Evolutionary conservation across 2,329 filamentous ascomycete species (phyloP), one percentile per base, ranked within the genome.

Genomic region (Fusarium newnesense): DNA sequence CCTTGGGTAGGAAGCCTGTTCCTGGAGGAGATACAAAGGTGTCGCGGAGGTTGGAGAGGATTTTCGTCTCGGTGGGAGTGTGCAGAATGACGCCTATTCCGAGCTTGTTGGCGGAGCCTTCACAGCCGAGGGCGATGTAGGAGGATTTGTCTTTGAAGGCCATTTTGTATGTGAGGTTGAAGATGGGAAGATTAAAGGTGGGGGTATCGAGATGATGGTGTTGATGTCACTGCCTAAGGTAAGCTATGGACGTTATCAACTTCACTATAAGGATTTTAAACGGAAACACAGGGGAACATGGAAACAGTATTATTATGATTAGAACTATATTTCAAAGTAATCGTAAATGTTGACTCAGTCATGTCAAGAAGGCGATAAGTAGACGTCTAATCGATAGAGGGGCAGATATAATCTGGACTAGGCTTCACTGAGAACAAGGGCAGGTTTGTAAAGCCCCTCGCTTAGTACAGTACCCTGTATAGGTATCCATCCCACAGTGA

Each of bases 71-170:
- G 66, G 79, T 83, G 80, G 77, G 83, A 64, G 91, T 87, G 85
- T 98, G 96, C 30, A 91, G 89, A 81, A 99, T 97, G 66, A 99
- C 87, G 79, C 96, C 96, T 66, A 98, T 92, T 75, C 96, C 96
- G 59, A 99, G 91, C 84, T 99, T 99, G 87, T 99, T 99, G 83
- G 96, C 96, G 64, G 94, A 97, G 82, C 96, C 96, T 86, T 99
- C 96, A 80, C 87, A 89, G 73, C 89, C 89, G 72, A 91, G 83
- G 76, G 88, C 87, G 72, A 90, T 86, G 79, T 87, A 87, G 64
- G 84, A 76, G 69, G 79, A 68, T 78, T 83, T 78, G 74, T 79
- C 64, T 75, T 80, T 79, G 53, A 75, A 78, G 30, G 70, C 64
- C 72, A 76, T 75, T 68, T 62, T 68, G 39, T 62, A 42, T 24